Percentiles rank a stretch among this genome's conserved stretches.
Conservation (phyloP, 2,329 filamentous ascomycete species). For the Sporothrix schenckii region DNA sequence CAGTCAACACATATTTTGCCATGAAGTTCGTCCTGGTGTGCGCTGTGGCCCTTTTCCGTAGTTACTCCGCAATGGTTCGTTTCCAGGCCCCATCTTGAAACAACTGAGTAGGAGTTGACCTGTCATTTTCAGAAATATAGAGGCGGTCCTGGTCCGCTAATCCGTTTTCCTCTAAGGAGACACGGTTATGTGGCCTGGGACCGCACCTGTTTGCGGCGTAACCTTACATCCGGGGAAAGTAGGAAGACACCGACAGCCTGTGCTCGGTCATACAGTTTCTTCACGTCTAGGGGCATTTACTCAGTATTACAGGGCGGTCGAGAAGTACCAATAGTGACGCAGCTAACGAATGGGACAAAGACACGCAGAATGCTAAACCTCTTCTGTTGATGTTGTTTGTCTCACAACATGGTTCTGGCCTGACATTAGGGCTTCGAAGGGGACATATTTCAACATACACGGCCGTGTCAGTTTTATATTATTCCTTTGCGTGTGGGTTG, state of each 20-base stretch:
- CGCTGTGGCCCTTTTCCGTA: neutral
- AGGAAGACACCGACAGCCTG: neutral
- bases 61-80: conserved; percentile 22
- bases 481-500: neutral
- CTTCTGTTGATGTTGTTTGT: neutral
- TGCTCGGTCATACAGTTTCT: neutral
- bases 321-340: conserved; percentile 5
- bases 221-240: conserved; percentile 28
- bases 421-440: conserved; percentile 10
- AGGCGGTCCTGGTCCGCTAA: conserved; percentile 8
- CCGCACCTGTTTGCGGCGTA: neutral
- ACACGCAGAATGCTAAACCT: neutral
- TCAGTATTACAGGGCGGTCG: neutral
- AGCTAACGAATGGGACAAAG: neutral
- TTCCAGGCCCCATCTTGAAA: neutral
- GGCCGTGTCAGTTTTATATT: neutral
- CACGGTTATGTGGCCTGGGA: neutral
- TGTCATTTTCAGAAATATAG: neutral
- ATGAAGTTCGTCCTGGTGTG: neutral
- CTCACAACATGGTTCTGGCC: neutral
- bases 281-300: neutral
- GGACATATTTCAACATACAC: neutral
- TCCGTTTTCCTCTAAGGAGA: neutral
- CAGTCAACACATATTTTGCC: neutral
- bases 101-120: no score